Evolutionary conservation across 495 filamentous ascomycete species (phyloP), one percentile per base, ranked within the genome.

Genomic region (Talaromyces wortmannii): DNA sequence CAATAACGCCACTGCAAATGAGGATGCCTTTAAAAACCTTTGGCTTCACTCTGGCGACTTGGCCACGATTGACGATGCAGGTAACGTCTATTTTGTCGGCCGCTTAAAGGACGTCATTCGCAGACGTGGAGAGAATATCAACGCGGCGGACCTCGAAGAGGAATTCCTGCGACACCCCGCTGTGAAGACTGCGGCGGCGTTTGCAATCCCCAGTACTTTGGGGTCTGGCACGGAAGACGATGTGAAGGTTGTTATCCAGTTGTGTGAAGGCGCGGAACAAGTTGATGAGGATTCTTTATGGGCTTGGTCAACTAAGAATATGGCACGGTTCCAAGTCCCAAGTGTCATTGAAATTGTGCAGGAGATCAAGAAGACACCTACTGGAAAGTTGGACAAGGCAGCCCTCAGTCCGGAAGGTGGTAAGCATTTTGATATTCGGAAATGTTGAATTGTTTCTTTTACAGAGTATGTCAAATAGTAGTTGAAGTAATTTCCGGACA

Each of bases 61-160:
- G 47, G 47, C 47, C 8, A 30, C 29, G 47, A 49, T 49, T 12
- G 47, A 49, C 23, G 47, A 49, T 49, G 47, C 31, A 4, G 47
- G 47, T 49, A 49, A 49, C 31, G 47, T 49, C 23, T 49, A 49
- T 32, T 49, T 49, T 49, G 47, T 49, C 47, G 47, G 47, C 17
- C 47, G 47, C 47, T 49, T 49, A 30, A 49, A 49, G 47, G 47
- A 49, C 31, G 47, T 49, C 10, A 49, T 49, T 49, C 47, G 47
- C 47, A 49, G 47, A 15, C 47, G 47, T 16, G 47, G 47, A 49
- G 47, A 49, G 47, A 49, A 49, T 29, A 49, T 49, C 23, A 49
- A 49, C 47, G 47, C 47, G 6, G 47, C 47, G 18, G 47, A 49
- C 47, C 29, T 49, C 18, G 47, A 49, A 30, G 47, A 49, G 47